Conservation (phyloP, 2,329 filamentous ascomycete species). For the Tolypocladium amazonense region DNA sequence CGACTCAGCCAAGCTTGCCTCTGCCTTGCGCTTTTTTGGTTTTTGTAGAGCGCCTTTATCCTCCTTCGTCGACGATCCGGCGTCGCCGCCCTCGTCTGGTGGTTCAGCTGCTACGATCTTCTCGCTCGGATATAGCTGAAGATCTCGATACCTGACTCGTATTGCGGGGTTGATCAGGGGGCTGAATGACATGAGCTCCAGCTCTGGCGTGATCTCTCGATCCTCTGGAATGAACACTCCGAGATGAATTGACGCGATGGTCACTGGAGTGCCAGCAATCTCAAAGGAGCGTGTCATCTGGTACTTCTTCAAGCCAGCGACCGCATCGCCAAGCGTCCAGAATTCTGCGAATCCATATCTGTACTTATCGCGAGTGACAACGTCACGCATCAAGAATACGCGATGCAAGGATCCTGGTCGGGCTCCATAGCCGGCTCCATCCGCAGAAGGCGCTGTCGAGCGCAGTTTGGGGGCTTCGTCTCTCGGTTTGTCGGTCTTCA, state of each 20-base stretch:
- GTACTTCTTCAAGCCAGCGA: constrained; percentile 62
- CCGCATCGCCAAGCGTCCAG: constrained; percentile 63
- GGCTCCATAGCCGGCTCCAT: constrained; percentile 55
- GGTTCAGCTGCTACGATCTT: constrained; percentile 45
- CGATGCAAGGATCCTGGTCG: constrained; percentile 64
- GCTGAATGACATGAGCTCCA: constrained; percentile 56
- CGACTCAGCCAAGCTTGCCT: constrained; percentile 19
- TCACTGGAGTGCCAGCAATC: constrained; percentile 62
- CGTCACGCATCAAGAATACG: constrained; percentile 67
- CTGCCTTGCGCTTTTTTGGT: constrained; percentile 44
- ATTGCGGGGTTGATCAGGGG: constrained; percentile 58
- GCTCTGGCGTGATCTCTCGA: constrained; percentile 41
- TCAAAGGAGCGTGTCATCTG: constrained; percentile 65
- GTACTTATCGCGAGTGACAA: constrained; percentile 60
- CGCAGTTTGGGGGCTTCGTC: constrained; percentile 42
- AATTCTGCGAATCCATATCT: constrained; percentile 82
- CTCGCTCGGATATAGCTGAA: constrained; percentile 60
- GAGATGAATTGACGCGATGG: constrained; percentile 68
- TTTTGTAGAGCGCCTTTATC: constrained; percentile 25
- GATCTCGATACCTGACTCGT: constrained; percentile 67
- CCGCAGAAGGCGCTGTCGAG: constrained; percentile 44
- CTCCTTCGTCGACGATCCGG: constrained; percentile 10
- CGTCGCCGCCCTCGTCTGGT: constrained; percentile 23
- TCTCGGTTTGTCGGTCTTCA: constrained; percentile 39
- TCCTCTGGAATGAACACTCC: constrained; percentile 73